A percentile compares a stretch with the other conserved stretches of the same genome.
Evolutionary conservation across 1,284 basidiomycete species (phyloP).

Genomic region (Puccinia horiana): DNA sequence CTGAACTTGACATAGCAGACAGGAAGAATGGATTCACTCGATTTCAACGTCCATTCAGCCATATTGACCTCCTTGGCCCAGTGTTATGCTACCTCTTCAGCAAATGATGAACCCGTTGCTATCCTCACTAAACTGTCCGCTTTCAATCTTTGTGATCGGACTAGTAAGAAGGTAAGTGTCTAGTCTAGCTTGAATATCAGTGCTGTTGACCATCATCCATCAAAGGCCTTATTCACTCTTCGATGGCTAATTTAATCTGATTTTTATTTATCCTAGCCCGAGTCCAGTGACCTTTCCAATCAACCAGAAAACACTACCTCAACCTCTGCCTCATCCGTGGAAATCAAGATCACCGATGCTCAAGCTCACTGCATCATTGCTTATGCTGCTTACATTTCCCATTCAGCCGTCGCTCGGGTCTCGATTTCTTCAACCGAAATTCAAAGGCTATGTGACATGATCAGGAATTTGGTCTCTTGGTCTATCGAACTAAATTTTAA

Average conservation of each 20-base stretch:
- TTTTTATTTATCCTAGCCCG: neutral
- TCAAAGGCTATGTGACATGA: conserved; percentile 26
- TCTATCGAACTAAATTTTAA: conserved; percentile 30
- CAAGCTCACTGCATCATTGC: conserved; percentile 43
- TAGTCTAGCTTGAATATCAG: neutral
- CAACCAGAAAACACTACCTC: neutral
- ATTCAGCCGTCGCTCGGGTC: conserved; percentile 27
- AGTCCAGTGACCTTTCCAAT: neutral
- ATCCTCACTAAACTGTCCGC: conserved; percentile 38
- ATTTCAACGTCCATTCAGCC: conserved; percentile 47
- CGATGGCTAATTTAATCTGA: conserved; percentile 2
- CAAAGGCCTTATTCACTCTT: neutral
- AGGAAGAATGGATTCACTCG: conserved; percentile 45
- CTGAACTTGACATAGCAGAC: too few species aligned
- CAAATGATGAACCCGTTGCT: conserved; percentile 29
- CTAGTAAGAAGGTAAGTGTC: neutral
- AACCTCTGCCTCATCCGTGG: neutral
- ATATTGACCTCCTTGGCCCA: conserved; percentile 47
- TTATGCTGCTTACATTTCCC: conserved; percentile 44
- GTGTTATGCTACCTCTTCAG: conserved; percentile 39
- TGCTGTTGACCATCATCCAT: neutral
- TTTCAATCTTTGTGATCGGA: neutral
- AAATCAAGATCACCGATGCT: conserved; percentile 34
- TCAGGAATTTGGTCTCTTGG: conserved; percentile 19
- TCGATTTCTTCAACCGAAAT: conserved; percentile 14